Percentiles rank a stretch among this genome's conserved stretches.
These are phyloP conservation scores for Ascobolus immersus DNA, from an alignment of 495 filamentous ascomycete species.

Conservation along the genomic window DNA sequence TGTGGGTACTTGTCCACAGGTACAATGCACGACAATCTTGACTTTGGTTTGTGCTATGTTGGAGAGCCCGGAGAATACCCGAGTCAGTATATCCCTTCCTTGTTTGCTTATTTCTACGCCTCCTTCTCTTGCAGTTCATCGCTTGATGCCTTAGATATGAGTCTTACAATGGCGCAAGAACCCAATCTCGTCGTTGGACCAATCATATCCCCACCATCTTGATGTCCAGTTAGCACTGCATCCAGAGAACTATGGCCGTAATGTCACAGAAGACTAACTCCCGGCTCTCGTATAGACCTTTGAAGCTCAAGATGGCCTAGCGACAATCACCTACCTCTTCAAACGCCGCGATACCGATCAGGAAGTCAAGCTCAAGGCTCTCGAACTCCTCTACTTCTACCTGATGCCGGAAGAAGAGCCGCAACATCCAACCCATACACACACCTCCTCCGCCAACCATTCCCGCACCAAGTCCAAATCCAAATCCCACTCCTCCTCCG, in stretches of 20 bases:
- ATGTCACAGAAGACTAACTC: background rate
- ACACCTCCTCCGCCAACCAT: constrained; percentile 23
- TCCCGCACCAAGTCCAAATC: constrained; percentile 21
- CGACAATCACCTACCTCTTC: constrained; percentile 84
- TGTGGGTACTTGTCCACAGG: constrained; percentile 65
- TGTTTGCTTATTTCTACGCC: background rate
- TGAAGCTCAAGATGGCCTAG: constrained; percentile 71
- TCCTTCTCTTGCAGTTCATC: too few relatives aligned
- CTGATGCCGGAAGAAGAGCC: constrained; percentile 70
- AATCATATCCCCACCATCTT: too few relatives aligned
- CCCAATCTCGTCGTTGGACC: too few relatives aligned
- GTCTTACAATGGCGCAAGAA: too few relatives aligned
- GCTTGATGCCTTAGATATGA: too few relatives aligned
- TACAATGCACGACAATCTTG: constrained; percentile 70
- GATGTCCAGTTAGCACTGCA: too few relatives aligned
- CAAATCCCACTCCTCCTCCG: constrained; percentile 50
- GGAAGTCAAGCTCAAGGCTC: constrained; percentile 73
- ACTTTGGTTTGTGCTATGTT: constrained; percentile 74
- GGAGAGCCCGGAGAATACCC: constrained; percentile 57
- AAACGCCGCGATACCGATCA: constrained; percentile 55
- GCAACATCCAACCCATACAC: background rate
- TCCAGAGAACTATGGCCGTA: too few relatives aligned
- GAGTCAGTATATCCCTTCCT: constrained; percentile 15
- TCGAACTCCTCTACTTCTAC: constrained; percentile 95
- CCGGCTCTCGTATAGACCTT: constrained; percentile 28